A percentile compares a stretch with the other conserved stretches of the same genome.
Conservation (phyloP, 2,329 filamentous ascomycete species). For the Neopestalotiopsis sp. region DNA sequence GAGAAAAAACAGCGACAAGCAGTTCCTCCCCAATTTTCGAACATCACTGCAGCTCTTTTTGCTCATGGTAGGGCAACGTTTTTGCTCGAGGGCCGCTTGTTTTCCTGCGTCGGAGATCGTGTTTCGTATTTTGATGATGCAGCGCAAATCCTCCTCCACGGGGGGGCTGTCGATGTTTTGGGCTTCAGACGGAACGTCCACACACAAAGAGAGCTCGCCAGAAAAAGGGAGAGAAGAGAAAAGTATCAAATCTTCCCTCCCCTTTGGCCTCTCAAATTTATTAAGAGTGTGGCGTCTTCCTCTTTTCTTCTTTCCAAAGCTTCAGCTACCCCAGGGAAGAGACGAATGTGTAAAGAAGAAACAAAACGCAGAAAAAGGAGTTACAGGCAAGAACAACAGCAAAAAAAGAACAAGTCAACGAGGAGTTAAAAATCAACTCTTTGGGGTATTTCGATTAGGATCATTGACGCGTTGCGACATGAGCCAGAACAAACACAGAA, state of each 20-base stretch:
- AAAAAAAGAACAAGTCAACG: background rate
- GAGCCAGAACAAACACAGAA: background rate
- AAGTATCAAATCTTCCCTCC: background rate
- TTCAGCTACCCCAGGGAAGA: background rate
- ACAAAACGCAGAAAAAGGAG: background rate
- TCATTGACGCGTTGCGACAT: constrained; percentile 3
- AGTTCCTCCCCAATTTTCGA: no score
- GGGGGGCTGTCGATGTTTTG: background rate
- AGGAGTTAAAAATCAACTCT: background rate
- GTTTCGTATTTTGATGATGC: constrained; percentile 19
- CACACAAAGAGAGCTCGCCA: background rate
- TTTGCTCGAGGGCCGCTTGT: background rate
- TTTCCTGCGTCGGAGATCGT: constrained; percentile 10
- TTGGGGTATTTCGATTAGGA: constrained; percentile 2
- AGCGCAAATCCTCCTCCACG: constrained; percentile 14
- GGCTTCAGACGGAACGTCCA: background rate
- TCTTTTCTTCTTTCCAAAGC: background rate
- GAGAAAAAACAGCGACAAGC: no score
- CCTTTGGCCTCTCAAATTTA: background rate
- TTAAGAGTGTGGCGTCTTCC: background rate
- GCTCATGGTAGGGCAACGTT: background rate
- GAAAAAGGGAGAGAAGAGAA: background rate
- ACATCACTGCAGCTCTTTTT: background rate
- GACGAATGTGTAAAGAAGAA: no score
- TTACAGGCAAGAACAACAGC: background rate